phyloP scores from a whole-genome alignment of 176 grass and related monocot genomes.

The Panicum miliaceum region DNA sequence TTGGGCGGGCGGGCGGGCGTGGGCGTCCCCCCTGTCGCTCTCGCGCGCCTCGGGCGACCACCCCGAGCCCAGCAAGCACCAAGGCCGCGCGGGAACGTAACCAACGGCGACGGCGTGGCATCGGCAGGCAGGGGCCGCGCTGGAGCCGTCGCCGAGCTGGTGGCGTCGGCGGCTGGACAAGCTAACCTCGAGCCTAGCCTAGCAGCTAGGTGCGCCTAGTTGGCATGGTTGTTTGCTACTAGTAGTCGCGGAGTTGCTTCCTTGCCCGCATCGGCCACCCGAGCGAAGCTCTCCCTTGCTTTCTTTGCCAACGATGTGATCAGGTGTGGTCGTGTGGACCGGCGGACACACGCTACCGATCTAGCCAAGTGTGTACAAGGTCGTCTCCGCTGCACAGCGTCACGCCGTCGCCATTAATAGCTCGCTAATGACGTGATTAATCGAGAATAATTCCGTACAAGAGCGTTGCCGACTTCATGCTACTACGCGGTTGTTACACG shows the following conservation, averaged over 20 bases:
- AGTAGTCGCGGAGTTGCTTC: conserved; percentile 19
- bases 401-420: not conserved
- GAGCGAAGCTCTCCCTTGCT: not conserved
- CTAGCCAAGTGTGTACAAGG: conserved; percentile 6
- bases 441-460: not conserved
- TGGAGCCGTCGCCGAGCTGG: conserved; percentile 8
- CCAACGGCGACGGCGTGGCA: not conserved
- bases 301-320: conserved; percentile 16
- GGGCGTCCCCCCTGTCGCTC: conserved; percentile 41
- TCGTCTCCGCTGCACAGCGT: not conserved
- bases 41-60: conserved; percentile 29
- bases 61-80: not conserved
- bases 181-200: not conserved
- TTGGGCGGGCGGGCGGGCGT: conserved; percentile 4
- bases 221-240: conserved; percentile 10
- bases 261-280: conserved; percentile 45
- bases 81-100: not conserved
- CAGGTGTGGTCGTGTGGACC: conserved; percentile 38
- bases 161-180: conserved; percentile 13
- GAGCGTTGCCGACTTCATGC: not conserved
- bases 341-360: conserved; percentile 10
- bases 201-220: not conserved
- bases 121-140: not conserved
- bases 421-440: not conserved
- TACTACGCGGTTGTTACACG: conserved; percentile 7